Evolutionary conservation across 129 eudicot species (phyloP).

Genomic region (Ambrosia trifida): DNA sequence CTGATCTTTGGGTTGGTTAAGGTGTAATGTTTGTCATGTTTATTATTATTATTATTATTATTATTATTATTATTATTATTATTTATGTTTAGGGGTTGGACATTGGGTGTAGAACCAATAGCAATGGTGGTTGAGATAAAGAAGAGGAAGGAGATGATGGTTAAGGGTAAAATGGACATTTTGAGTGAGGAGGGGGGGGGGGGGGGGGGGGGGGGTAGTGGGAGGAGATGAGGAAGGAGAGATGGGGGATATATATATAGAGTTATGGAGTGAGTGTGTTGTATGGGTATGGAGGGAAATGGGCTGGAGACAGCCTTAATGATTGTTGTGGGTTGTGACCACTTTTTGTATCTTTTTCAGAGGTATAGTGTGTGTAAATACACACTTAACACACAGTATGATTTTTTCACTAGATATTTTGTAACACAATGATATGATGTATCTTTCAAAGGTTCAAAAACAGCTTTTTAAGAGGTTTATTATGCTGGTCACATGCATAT

Average conservation of each 20-base stretch:
- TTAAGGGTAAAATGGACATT: constrained; percentile 17
- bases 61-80: background rate
- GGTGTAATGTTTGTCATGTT: background rate
- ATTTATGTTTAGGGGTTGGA: constrained; percentile 13
- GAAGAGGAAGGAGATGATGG: constrained; percentile 21
- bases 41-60: too few species aligned
- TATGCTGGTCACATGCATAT: background rate
- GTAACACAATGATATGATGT: background rate
- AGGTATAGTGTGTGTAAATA: constrained; percentile 10
- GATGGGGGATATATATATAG: background rate
- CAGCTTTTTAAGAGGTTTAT: background rate
- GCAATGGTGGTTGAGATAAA: background rate
- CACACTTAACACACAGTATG: background rate
- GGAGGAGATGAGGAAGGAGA: constrained; percentile 1
- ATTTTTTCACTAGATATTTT: background rate
- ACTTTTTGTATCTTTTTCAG: constrained; percentile 23
- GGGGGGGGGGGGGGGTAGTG: background rate
- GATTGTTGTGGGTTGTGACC: constrained; percentile 8
- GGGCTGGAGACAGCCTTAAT: constrained; percentile 76
- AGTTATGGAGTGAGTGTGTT: background rate
- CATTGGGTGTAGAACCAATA: background rate
- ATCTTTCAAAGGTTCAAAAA: background rate
- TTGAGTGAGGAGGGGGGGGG: background rate
- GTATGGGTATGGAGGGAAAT: constrained; percentile 31
- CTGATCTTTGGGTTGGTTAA: constrained; percentile 52